These are phyloP conservation scores for Casuarina cunninghamiana DNA, from an alignment of 306 rosid species.

Conservation along the genomic window DNA sequence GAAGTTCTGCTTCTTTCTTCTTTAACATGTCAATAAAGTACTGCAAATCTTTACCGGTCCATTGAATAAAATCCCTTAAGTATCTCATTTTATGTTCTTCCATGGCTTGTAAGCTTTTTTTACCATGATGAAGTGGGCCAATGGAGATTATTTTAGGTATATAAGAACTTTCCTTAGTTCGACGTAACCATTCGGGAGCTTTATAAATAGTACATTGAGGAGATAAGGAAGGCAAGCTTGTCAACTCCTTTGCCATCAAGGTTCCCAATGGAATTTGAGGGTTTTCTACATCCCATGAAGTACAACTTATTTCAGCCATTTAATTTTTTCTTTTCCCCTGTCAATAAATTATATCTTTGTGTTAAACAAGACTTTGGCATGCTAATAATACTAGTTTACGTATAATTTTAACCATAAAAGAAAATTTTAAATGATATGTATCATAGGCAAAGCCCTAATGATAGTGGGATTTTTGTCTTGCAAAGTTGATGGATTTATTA, in stretches of 20 bases:
- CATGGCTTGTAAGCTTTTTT: too few species aligned
- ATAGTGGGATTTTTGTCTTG: too few species aligned
- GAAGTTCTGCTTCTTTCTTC: conserved; percentile 12
- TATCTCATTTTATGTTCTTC: not conserved
- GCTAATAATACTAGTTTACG: too few species aligned
- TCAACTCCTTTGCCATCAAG: not conserved
- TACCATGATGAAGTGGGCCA: too few species aligned
- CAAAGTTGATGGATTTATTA: too few species aligned
- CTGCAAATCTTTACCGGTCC: conserved; percentile 8
- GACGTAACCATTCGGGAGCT: conserved; percentile 28
- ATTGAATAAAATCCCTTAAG: conserved; percentile 28
- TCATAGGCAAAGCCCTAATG: too few species aligned
- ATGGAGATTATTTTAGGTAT: conserved; percentile 27
- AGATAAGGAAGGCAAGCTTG: conserved; percentile 12
- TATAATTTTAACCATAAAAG: too few species aligned
- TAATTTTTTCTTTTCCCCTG: too few species aligned
- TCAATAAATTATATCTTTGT: too few species aligned
- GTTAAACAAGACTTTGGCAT: too few species aligned
- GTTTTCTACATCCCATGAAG: not conserved
- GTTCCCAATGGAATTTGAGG: not conserved
- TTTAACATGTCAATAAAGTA: conserved; percentile 3
- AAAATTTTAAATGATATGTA: too few species aligned
- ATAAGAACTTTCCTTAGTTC: conserved; percentile 16
- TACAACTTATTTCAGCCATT: not conserved
- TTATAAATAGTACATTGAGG: conserved; percentile 27